phyloP scores from a whole-genome alignment of 176 grass and related monocot species.

The Hordeum marinum region DNA sequence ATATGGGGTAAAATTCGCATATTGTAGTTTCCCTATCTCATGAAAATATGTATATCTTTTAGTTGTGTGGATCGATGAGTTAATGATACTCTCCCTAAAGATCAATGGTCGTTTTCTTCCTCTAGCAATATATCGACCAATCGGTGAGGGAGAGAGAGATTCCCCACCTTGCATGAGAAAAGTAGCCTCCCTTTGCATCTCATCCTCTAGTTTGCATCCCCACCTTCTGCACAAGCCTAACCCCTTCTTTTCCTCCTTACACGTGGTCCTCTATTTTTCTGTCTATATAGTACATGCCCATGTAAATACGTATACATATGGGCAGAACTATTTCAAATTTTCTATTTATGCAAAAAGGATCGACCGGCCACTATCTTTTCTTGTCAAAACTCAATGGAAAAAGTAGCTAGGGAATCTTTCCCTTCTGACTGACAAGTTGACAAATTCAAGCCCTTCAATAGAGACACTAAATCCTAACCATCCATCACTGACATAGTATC shows the following conservation, averaged over 20 bases:
- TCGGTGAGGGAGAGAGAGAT: background rate
- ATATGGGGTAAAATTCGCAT: background rate
- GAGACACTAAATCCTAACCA: constrained; percentile 10
- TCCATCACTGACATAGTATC: constrained; percentile 9
- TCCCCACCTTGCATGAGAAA: background rate
- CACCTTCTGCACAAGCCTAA: constrained; percentile 11
- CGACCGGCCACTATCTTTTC: background rate
- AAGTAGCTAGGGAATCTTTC: constrained; percentile 16
- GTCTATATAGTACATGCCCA: background rate
- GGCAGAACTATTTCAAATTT: background rate
- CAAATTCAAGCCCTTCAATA: constrained; percentile 24
- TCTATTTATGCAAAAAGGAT: background rate
- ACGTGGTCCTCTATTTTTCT: constrained; percentile 20
- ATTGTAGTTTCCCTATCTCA: background rate
- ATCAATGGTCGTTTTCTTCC: background rate
- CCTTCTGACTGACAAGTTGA: constrained; percentile 13
- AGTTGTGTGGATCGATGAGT: background rate
- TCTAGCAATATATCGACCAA: background rate
- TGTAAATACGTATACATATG: background rate
- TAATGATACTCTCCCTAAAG: background rate
- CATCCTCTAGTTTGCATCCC: constrained; percentile 24
- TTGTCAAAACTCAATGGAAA: constrained; percentile 2
- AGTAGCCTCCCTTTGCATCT: constrained; percentile 32
- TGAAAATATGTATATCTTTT: background rate
- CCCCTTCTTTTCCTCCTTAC: constrained; percentile 20